Evolutionary conservation across 2,329 filamentous ascomycete genomes (phyloP).

Genomic region (Ilyonectria mors-panacis): DNA sequence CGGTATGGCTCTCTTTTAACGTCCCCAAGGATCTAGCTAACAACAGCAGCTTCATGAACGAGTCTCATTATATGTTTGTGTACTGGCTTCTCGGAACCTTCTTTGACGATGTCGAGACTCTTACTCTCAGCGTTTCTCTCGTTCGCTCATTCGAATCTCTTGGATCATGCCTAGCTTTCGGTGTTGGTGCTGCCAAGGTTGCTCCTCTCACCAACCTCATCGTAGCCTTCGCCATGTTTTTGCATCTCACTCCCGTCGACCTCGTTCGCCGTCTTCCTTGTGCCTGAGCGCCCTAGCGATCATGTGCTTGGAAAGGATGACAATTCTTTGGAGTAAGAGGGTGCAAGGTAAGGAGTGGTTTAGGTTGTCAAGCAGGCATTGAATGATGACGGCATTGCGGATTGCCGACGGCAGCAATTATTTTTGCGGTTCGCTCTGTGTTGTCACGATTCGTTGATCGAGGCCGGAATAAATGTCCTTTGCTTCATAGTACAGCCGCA

Average conservation of each 20-base stretch:
- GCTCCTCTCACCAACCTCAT: constrained; percentile 64
- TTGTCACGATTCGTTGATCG: too few relatives aligned
- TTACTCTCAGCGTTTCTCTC: constrained; percentile 64
- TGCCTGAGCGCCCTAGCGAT: constrained; percentile 50
- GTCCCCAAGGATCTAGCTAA: constrained; percentile 1
- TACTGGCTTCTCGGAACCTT: constrained; percentile 67
- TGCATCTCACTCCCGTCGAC: constrained; percentile 57
- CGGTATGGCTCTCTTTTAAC: constrained; percentile 49
- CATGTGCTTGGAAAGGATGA: constrained; percentile 27
- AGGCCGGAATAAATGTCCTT: too few relatives aligned
- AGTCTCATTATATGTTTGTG: constrained; percentile 66
- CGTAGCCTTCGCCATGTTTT: constrained; percentile 65
- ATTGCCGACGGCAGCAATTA: too few relatives aligned
- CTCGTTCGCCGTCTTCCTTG: constrained; percentile 53
- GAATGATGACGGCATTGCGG: not conserved
- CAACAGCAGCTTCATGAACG: constrained; percentile 60
- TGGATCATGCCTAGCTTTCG: constrained; percentile 62
- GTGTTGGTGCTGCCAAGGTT: constrained; percentile 62
- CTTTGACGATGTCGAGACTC: constrained; percentile 65
- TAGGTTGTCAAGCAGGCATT: not conserved
- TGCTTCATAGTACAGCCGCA: too few relatives aligned
- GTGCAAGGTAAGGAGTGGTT: not conserved
- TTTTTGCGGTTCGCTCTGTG: too few relatives aligned
- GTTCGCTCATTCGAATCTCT: constrained; percentile 65
- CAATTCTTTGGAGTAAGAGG: constrained; percentile 18